A percentile compares a stretch with the other conserved stretches of the same genome.
These are phyloP conservation scores for Bipolaris oryzae DNA, from an alignment of 2,329 filamentous ascomycete genomes.

Conservation along the genomic window DNA sequence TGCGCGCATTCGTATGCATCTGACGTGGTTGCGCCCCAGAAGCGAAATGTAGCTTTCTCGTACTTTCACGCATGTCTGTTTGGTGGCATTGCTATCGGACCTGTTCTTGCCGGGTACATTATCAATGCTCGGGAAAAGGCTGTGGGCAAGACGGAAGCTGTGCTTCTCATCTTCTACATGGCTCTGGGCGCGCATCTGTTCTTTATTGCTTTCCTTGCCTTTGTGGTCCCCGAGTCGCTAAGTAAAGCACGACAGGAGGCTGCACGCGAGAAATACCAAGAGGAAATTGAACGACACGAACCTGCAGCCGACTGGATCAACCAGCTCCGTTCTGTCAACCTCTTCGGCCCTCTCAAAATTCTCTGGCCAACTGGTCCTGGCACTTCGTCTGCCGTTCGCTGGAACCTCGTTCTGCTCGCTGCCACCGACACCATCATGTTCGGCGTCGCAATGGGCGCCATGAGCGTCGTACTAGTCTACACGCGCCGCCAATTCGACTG, in stretches of 20 bases:
- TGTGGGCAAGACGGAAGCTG: slow-evolving; percentile 65
- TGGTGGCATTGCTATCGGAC: slow-evolving; percentile 84
- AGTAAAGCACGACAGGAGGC: slow-evolving; percentile 71
- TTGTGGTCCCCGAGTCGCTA: slow-evolving; percentile 84
- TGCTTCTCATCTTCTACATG: slow-evolving; percentile 85
- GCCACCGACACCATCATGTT: slow-evolving; percentile 82
- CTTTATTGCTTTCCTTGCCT: slow-evolving; percentile 74
- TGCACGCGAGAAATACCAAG: slow-evolving; percentile 71
- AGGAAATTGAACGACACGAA: slow-evolving; percentile 46
- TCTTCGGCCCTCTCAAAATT: slow-evolving; percentile 77
- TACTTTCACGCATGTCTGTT: slow-evolving; percentile 91
- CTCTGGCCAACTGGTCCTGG: slow-evolving; percentile 74
- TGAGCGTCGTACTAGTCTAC: slow-evolving; percentile 85
- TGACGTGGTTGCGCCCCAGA: slow-evolving; percentile 82
- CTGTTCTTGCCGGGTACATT: slow-evolving; percentile 78
- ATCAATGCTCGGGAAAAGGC: slow-evolving; percentile 60
- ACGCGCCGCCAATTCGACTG: slow-evolving; percentile 80
- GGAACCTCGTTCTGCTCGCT: slow-evolving; percentile 83
- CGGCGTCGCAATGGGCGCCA: slow-evolving; percentile 78
- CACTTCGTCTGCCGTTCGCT: slow-evolving; percentile 65
- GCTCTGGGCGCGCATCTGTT: slow-evolving; percentile 72
- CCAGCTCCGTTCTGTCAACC: slow-evolving; percentile 60
- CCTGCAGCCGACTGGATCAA: slow-evolving; percentile 53
- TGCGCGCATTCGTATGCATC: slow-evolving; percentile 85
- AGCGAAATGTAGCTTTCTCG: slow-evolving; percentile 81